phyloP scores from a whole-genome alignment of 495 filamentous ascomycete species.

The Symbiotaphrina buchneri region DNA sequence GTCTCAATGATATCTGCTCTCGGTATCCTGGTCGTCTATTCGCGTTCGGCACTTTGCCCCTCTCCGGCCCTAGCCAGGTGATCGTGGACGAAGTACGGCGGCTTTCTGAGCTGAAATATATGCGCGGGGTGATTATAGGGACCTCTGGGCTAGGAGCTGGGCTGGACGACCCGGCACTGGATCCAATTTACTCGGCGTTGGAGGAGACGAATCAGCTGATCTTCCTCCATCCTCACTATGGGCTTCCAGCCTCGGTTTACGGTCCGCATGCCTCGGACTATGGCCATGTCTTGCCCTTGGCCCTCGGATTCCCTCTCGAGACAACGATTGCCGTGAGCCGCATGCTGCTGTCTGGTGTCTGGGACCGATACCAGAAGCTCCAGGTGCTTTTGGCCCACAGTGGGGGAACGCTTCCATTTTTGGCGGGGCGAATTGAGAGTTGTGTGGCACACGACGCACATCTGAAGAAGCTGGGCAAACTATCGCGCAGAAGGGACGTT shows the following conservation, averaged over 20 bases:
- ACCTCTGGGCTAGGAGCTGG: slow-evolving; percentile 64
- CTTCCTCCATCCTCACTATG: slow-evolving; percentile 90
- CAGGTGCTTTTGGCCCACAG: slow-evolving; percentile 67
- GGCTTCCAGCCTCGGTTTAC: slow-evolving; percentile 57
- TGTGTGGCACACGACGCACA: slow-evolving; percentile 68
- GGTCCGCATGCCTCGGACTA: slow-evolving; percentile 48
- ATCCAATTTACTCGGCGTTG: slow-evolving; percentile 47
- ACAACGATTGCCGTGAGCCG: slow-evolving; percentile 79
- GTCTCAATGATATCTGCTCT: slow-evolving; percentile 43
- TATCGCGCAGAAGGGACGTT: slow-evolving; percentile 24
- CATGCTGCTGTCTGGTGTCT: slow-evolving; percentile 71
- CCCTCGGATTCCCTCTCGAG: slow-evolving; percentile 79
- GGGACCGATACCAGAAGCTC: slow-evolving; percentile 51
- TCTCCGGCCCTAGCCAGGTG: slow-evolving; percentile 37
- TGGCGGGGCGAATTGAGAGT: slow-evolving; percentile 74
- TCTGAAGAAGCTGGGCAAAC: slow-evolving; percentile 22
- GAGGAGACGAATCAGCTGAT: slow-evolving; percentile 37
- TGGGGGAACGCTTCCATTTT: slow-evolving; percentile 72
- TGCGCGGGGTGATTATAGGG: slow-evolving; percentile 72
- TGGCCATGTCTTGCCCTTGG: slow-evolving; percentile 73
- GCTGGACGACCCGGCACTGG: slow-evolving; percentile 53
- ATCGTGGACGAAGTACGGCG: slow-evolving; percentile 42
- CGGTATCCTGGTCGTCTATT: slow-evolving; percentile 37
- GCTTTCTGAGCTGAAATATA: slow-evolving; percentile 34
- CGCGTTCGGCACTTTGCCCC: slow-evolving; percentile 62